These are phyloP conservation scores for Epichloe elymi DNA, from an alignment of 2,329 filamentous ascomycete species.

Conservation along the genomic window DNA sequence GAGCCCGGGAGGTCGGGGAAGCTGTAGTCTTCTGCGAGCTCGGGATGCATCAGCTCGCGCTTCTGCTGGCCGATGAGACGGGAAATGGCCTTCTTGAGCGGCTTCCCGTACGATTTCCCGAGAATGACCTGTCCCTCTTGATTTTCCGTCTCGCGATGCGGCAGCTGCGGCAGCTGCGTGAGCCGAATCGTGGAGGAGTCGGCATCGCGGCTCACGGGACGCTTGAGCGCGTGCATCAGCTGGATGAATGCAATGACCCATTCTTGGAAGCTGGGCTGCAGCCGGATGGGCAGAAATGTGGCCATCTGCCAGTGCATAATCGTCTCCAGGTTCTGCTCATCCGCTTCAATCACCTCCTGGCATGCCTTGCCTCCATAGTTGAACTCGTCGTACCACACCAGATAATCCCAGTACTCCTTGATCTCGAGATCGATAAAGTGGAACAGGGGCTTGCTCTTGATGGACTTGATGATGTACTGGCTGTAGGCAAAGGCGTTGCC, in stretches of 20 bases:
- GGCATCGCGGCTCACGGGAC: constrained; percentile 39
- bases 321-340: constrained; percentile 68
- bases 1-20: constrained; percentile 73
- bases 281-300: constrained; percentile 66
- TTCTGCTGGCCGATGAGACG: constrained; percentile 74
- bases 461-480: constrained; percentile 95
- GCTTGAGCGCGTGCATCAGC: constrained; percentile 80
- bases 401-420: constrained; percentile 98
- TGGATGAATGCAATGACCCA: constrained; percentile 94
- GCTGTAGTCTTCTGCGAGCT: constrained; percentile 72
- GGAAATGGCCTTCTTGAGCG: constrained; percentile 77
- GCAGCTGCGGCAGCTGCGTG: constrained; percentile 45
- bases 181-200: constrained; percentile 39
- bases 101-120: constrained; percentile 74
- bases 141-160: constrained; percentile 44
- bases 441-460: constrained; percentile 91
- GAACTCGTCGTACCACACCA: constrained; percentile 98
- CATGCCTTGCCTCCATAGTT: constrained; percentile 96
- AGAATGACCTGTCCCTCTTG: constrained; percentile 54
- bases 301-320: constrained; percentile 98
- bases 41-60: constrained; percentile 77
- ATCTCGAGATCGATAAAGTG: constrained; percentile 96
- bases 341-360: constrained; percentile 59
- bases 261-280: constrained; percentile 78
- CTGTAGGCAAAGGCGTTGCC: constrained; percentile 94